A percentile compares a stretch with the other conserved stretches of the same genome.
phyloP scores from a whole-genome alignment of 805 yeast genomes.

The Suhomyces faveliae region DNA sequence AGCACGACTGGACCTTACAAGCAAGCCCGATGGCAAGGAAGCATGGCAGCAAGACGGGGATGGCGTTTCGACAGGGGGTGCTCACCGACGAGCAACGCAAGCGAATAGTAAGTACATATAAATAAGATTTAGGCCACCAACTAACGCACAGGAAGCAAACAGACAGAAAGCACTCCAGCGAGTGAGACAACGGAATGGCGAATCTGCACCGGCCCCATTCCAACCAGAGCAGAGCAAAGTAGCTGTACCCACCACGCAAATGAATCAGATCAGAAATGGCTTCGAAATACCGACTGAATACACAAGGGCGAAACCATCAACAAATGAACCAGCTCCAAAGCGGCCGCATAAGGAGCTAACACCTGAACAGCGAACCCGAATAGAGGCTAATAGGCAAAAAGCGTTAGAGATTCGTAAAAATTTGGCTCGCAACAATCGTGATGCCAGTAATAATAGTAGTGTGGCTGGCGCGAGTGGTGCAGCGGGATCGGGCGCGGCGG shows the following conservation, averaged over 20 bases:
- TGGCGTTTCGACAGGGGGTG: slow-evolving; percentile 23
- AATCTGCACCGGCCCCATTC: not conserved
- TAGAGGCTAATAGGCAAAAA: slow-evolving; percentile 52
- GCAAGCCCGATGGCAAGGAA: not conserved
- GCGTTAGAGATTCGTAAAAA: slow-evolving; percentile 48
- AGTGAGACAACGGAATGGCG: slow-evolving; percentile 35
- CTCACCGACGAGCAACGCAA: slow-evolving; percentile 35
- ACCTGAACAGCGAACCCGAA: slow-evolving; percentile 47
- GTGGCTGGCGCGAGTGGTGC: not conserved
- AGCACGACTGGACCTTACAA: not conserved
- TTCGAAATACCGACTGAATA: slow-evolving; percentile 2
- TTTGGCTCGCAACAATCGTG: slow-evolving; percentile 34
- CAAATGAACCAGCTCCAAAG: slow-evolving; percentile 9
- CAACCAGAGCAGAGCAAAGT: not conserved
- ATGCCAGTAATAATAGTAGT: slow-evolving; percentile 26
- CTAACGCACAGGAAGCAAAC: slow-evolving; percentile 54
- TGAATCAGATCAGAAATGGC: slow-evolving; percentile 6
- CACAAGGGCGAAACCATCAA: not conserved
- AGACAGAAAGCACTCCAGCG: slow-evolving; percentile 61
- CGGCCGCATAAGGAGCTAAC: slow-evolving; percentile 37
- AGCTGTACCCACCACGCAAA: slow-evolving; percentile 1
- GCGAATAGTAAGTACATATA: slow-evolving; percentile 33
- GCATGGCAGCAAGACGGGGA: slow-evolving; percentile 4
- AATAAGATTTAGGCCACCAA: not conserved
- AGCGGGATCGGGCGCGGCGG: not conserved